Base-by-base conservation (phyloP, 2,329 filamentous ascomycete species). In the Neocucurbitaria cava region DNA sequence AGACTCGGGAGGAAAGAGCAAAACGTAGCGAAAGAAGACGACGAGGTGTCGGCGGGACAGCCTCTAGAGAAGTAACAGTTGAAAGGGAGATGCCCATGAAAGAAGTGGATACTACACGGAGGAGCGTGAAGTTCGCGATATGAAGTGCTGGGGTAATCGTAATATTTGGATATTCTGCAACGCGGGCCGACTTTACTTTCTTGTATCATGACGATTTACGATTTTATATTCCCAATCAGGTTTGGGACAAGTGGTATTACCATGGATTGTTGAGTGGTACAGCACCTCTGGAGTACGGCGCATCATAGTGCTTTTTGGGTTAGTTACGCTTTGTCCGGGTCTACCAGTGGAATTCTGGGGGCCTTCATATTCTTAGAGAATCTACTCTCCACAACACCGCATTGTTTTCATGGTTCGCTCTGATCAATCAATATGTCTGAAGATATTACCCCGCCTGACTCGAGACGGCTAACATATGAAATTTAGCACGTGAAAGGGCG, bases 1-100 rank as follows among this genome's bases (percentile, higher is more conserved):
- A 88, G 68, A 82, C 83, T 20, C 76, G 78, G 51, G 86, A 88
- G 66, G 85, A 84, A 28, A 77, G 86, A 59, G 81, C 85, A 58
- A 81, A 78, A 65, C 77, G 86, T 60, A 80, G 79, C 58, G 83
- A 86, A 62, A 77, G 81, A 62, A 77, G 85, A 36, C 65, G 66
- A 33, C 62, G 71, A 49, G 76, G 71, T 5, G 56, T 72, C 15
- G 64, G 68, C 17, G 64, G 61, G 15, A 58, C 58, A 7, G 59
- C 62, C 2, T 73, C 68, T 8, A 59, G 70, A 50, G 71, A 75
- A 41, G 46, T 56, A 3, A 69, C 66, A 3, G 49, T 71, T 2
- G 70, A 72, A 39, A 62, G 70, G 31, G 71, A 73, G 23, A 33
- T 66, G 42, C 54, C 63, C 11, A 36, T 55, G 4, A 57, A 52